A percentile compares a stretch with the other conserved stretches of the same genome.
Conservation (phyloP, 2,329 filamentous ascomycete genomes). For the Tolypocladium nubicola region DNA sequence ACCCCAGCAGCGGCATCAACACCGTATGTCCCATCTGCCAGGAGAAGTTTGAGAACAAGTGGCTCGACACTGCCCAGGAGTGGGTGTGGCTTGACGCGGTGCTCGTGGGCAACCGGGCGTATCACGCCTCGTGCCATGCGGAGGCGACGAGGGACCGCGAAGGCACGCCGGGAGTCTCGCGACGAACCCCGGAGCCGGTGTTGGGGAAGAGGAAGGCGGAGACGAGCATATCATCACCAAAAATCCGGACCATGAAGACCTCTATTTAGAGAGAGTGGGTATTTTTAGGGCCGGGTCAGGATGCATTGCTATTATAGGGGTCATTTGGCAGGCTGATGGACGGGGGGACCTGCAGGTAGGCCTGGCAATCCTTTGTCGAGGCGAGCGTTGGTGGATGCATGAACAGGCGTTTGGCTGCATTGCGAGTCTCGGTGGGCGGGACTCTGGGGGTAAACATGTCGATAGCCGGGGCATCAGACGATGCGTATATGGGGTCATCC, state of each 20-base stretch:
- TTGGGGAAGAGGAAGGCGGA: constrained; percentile 69
- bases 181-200: constrained; percentile 52
- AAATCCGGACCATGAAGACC: constrained; percentile 24
- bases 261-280: constrained; percentile 12
- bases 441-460: background rate
- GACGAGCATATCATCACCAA: constrained; percentile 32
- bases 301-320: background rate
- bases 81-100: constrained; percentile 94
- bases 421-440: background rate
- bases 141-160: constrained; percentile 64
- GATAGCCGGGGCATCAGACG: background rate
- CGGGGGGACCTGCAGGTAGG: background rate
- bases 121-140: constrained; percentile 80
- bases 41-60: constrained; percentile 86
- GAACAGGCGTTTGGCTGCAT: background rate
- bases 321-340: background rate
- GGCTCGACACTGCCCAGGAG: constrained; percentile 87
- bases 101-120: constrained; percentile 67
- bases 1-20: constrained; percentile 63
- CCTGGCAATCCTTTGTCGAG: background rate
- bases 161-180: constrained; percentile 27
- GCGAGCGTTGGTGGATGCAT: background rate
- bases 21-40: constrained; percentile 88
- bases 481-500: background rate
- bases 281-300: background rate